Evolutionary conservation across 805 yeast genomes (phyloP), one percentile per base, ranked within the genome.

Genomic region (Monosporozyma unispora): DNA sequence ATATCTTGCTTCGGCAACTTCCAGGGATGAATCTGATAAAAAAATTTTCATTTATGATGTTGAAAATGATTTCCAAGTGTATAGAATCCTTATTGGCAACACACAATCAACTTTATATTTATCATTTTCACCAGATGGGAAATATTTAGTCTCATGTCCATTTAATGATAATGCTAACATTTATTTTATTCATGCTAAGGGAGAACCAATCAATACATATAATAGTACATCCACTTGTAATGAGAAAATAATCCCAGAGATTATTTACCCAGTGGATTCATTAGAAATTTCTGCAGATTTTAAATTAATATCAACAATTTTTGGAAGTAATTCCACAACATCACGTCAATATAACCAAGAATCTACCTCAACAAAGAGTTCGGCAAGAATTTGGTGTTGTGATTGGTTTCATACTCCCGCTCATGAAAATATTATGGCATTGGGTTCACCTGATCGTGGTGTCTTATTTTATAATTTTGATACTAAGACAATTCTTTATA

Each of bases 381-480:
- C 61, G 8, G 61, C 68, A 11, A 59, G 80, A 47, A 62, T 74
- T 12, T 74, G 79, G 72, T 70, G 82, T 27, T 80, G 89, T 55
- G 90, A 81, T 53, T 89, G 91, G 79, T 67, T 84, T 46, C 86
- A 84, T 4, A 68, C 73, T 44, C 71, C 74, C 16, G 51, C 51
- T 27, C 61, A 60, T 45, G 50, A 52, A 25, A 68, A 69, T 38
- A 67, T 75, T 47, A 82, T 88, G 56, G 73, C 85, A 4, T 72
- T 86, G 19, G 91, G 95, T 0, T 81, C 90, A 0, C 89, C 90
- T 0, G 96, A 86, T 61, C 80, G 81, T 53, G 82, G 74, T 52
- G 71, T 82, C 39, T 70, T 73, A 0, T 61, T 78, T 21, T 80
- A 77, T 69, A 71, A 75, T 48, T 59, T 62, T 44, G 54, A 57